A percentile compares a stretch with the other conserved stretches of the same genome.
These are phyloP conservation scores for Hura crepitans DNA, from an alignment of 441 rosid genomes.

Conservation along the genomic window DNA sequence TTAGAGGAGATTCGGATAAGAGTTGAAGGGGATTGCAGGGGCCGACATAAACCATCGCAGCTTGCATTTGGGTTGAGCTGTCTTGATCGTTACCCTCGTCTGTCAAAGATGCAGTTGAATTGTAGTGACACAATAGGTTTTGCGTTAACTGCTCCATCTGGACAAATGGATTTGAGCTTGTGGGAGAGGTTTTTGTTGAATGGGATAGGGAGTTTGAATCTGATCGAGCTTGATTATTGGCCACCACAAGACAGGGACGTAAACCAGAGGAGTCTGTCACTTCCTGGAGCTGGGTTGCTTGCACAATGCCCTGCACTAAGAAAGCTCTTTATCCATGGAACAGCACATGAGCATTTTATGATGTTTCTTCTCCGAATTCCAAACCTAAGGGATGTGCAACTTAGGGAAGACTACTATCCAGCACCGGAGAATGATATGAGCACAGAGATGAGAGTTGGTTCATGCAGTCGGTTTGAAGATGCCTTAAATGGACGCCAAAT, in stretches of 20 bases:
- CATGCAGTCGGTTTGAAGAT: conserved; percentile 77
- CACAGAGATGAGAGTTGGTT: conserved; percentile 76
- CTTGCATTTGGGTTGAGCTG: conserved; percentile 62
- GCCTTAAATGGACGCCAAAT: conserved; percentile 55
- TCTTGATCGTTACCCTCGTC: conserved; percentile 53
- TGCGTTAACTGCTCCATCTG: conserved; percentile 74
- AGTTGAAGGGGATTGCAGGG: conserved; percentile 85
- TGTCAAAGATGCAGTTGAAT: conserved; percentile 75
- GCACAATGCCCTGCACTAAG: conserved; percentile 49
- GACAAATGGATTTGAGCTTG: conserved; percentile 77
- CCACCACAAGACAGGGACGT: conserved; percentile 90
- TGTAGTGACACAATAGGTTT: conserved; percentile 70
- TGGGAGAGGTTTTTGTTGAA: conserved; percentile 90
- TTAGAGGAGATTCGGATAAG: conserved; percentile 68
- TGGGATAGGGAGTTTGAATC: conserved; percentile 54
- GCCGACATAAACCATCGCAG: conserved; percentile 47
- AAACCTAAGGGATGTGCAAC: conserved; percentile 75
- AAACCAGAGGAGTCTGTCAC: conserved; percentile 74
- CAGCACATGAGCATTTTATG: conserved; percentile 89
- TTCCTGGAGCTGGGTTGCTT: conserved; percentile 68
- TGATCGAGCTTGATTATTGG: conserved; percentile 79
- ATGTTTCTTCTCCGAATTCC: conserved; percentile 50
- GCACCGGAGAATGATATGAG: conserved; percentile 83
- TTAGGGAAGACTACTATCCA: conserved; percentile 83
- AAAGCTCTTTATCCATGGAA: conserved; percentile 88